Evolutionary conservation across 2,329 filamentous ascomycete genomes (phyloP).

Genomic region (Parastagonospora nodorum): DNA sequence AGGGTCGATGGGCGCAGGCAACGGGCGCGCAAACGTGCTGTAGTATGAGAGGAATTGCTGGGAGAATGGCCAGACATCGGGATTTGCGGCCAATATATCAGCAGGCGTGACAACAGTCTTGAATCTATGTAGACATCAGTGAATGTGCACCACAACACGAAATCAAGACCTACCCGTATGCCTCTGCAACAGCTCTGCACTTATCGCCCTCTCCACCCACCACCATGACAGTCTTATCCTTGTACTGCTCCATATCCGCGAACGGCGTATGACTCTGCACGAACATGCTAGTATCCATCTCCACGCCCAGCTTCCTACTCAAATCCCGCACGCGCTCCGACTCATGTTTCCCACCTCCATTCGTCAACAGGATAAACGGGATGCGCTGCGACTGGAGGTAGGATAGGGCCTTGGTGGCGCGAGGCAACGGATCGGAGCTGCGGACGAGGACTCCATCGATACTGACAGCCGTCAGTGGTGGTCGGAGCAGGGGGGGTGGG

Average conservation of each 20-base stretch:
- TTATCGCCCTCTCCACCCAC: constrained; percentile 56
- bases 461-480: constrained; percentile 50
- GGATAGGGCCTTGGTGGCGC: constrained; percentile 73
- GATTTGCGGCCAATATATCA: constrained; percentile 77
- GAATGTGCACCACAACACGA: background rate
- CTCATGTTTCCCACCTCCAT: constrained; percentile 89
- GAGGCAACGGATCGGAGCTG: constrained; percentile 76
- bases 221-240: constrained; percentile 58
- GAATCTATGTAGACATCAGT: constrained; percentile 33
- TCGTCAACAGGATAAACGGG: constrained; percentile 93
- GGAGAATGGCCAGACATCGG: constrained; percentile 83
- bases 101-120: constrained; percentile 81
- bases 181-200: constrained; percentile 74
- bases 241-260: constrained; percentile 65
- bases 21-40: constrained; percentile 59
- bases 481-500: constrained; percentile 8
- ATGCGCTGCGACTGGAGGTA: constrained; percentile 76
- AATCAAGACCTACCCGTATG: constrained; percentile 41
- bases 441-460: constrained; percentile 97
- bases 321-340: constrained; percentile 72
- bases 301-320: constrained; percentile 66
- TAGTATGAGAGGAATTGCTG: constrained; percentile 68
- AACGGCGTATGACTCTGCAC: constrained; percentile 93
- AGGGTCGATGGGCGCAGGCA: constrained; percentile 59
- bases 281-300: constrained; percentile 71